Percentiles rank a stretch among this genome's conserved stretches.
Evolutionary conservation across 2,329 filamentous ascomycete genomes (phyloP).

Genomic region (Penicillium sp.): DNA sequence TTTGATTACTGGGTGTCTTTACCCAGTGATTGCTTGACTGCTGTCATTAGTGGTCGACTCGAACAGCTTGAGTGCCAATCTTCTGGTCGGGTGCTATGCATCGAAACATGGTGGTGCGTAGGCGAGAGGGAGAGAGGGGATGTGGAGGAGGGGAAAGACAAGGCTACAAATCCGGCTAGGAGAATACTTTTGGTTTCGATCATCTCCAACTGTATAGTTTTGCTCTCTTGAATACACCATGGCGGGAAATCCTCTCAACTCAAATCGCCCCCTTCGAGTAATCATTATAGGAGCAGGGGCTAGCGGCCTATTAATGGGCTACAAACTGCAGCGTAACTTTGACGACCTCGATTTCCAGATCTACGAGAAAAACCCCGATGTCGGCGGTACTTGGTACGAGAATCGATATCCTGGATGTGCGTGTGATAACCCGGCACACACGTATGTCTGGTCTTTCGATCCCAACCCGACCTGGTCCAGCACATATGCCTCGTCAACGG

Average conservation of each 20-base stretch:
- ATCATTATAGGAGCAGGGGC: constrained; percentile 9
- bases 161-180: too few species aligned
- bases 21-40: too few species aligned
- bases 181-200: too few species aligned
- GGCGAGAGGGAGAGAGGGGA: too few species aligned
- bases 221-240: not conserved
- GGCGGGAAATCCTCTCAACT: not conserved
- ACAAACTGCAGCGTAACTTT: constrained; percentile 8
- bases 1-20: too few species aligned
- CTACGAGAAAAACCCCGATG: constrained; percentile 27
- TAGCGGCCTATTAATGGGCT: constrained; percentile 5
- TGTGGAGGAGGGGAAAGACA: not conserved
- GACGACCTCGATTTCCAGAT: constrained; percentile 6
- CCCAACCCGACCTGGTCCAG: constrained; percentile 49
- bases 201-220: not conserved
- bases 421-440: constrained; percentile 37
- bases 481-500: not conserved
- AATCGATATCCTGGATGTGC: constrained; percentile 44
- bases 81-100: too few species aligned
- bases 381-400: constrained; percentile 40
- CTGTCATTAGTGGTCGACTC: too few species aligned
- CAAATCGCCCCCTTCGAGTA: not conserved
- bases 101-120: too few species aligned
- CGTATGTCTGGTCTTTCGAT: constrained; percentile 49
- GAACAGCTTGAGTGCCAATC: too few species aligned